These are phyloP conservation scores for Aureobasidium sp. DNA, from an alignment of 2,329 filamentous ascomycete species.

Conservation along the genomic window DNA sequence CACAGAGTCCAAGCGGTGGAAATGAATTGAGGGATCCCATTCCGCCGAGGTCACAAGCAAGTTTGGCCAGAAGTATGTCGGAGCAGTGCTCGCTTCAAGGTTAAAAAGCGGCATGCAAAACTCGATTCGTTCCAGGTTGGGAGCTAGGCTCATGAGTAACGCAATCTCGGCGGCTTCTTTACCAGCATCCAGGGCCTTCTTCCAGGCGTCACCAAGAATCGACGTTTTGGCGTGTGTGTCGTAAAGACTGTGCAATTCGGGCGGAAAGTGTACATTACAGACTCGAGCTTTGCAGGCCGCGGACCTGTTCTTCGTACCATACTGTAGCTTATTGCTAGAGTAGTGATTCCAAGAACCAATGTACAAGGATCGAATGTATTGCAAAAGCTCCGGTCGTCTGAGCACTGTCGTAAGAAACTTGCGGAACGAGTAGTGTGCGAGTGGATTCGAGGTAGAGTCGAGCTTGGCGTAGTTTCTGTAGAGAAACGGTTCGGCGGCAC, in stretches of 20 bases:
- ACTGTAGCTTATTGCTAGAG: background rate
- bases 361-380: background rate
- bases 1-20: background rate
- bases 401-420: background rate
- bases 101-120: background rate
- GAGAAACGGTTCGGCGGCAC: background rate
- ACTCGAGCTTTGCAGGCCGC: too few species aligned
- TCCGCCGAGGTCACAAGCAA: background rate
- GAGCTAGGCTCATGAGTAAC: background rate
- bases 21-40: background rate
- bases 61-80: background rate
- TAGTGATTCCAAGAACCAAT: background rate
- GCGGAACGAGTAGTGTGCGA: background rate
- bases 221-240: background rate
- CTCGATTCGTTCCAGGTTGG: constrained; percentile 13
- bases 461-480: background rate
- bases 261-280: background rate
- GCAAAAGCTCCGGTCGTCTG: background rate
- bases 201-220: background rate
- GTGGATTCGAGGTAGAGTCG: background rate
- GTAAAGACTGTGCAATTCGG: background rate
- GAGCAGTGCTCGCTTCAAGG: background rate
- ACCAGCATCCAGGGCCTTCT: background rate
- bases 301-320: background rate
- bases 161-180: constrained; percentile 4